Evolutionary conservation across 129 eudicot species (phyloP), one percentile per base, ranked within the genome.

Genomic region (Centella asiatica): DNA sequence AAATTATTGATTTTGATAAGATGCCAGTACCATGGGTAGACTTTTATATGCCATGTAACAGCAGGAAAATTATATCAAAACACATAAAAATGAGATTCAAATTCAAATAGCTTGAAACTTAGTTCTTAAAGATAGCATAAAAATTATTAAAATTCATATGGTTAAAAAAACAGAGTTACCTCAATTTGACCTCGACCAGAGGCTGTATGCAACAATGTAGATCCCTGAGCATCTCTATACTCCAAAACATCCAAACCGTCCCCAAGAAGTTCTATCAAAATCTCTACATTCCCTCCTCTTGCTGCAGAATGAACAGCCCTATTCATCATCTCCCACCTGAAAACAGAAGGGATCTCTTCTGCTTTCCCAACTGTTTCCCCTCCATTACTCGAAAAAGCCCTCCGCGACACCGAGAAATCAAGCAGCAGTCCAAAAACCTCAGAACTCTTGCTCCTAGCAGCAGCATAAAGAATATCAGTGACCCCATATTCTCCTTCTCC

Each of bases 401-500:
- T 53, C 54, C 72, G 31, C 26, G 77, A 83, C 42, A 77, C 25
- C 11, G 90, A 64, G 64, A 44, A 72, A 67, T 81, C 89, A 62
- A 90, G 15, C 80, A 90, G 34, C 2, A 90, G 44, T 78, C 74
- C 63, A 17, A 90, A 90, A 60, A 86, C 94, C 76, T 90, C 94
- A 23, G 66, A 75, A 20, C 74, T 79, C 81, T 81, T 80, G 56
- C 98, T 80, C 71, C 98, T 83, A 14, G 98, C 94, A 0, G 97
- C 97, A 1, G 90, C 97, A 75, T 90, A 86, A 15, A 90, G 72
- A 32, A 90, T 77, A 74, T 90, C 97, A 57, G 87, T 86, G 25
- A 86, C 88, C 42, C 95, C 94, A 67, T 83, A 90, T 34, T 90
- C 97, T 2, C 95, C 94, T 77, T 86, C 97, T 12, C 95, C 97